A percentile compares a stretch with the other conserved stretches of the same genome.
These are phyloP conservation scores for Fragilaria crotonensis DNA, from an alignment of 108 stramenopile species.

Conservation along the genomic window DNA sequence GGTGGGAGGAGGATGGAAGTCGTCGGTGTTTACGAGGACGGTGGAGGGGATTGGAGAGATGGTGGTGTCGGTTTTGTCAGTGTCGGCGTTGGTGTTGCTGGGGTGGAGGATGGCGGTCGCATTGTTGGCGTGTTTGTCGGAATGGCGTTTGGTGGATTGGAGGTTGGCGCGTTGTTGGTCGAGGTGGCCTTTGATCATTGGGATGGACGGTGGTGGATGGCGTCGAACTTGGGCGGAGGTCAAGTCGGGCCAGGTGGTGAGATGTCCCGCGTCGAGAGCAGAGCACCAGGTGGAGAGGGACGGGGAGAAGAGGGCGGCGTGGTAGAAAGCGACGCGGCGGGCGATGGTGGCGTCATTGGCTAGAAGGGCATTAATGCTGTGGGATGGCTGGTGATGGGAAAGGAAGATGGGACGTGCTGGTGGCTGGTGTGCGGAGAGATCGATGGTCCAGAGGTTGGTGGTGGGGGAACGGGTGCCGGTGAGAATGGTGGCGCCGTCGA, in stretches of 20 bases:
- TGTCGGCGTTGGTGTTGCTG: no score
- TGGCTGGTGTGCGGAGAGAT: background rate
- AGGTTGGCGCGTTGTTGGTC: slow-evolving; percentile 13
- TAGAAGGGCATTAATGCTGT: background rate
- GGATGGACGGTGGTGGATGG: slow-evolving; percentile 6
- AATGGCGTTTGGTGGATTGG: slow-evolving; percentile 17
- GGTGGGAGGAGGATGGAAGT: no score
- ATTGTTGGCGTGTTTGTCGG: no score
- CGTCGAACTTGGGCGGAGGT: slow-evolving; percentile 3
- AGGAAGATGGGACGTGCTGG: slow-evolving; percentile 5
- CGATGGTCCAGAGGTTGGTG: background rate
- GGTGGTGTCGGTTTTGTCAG: no score
- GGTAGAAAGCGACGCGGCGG: slow-evolving; percentile 18
- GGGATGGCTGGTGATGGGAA: background rate
- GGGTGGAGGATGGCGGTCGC: no score
- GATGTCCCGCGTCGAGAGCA: background rate
- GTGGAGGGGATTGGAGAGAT: background rate
- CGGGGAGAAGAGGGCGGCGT: slow-evolving; percentile 27
- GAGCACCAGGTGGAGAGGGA: no score
- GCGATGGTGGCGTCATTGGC: background rate
- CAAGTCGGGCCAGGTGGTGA: background rate
- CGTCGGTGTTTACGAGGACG: background rate
- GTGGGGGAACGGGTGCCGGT: background rate
- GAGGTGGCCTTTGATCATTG: slow-evolving; percentile 30
- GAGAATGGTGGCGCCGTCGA: background rate